Percentiles rank a stretch among this genome's conserved stretches.
Evolutionary conservation across 805 yeast genomes (phyloP).

Genomic region (Cyberlindnera saturnus): DNA sequence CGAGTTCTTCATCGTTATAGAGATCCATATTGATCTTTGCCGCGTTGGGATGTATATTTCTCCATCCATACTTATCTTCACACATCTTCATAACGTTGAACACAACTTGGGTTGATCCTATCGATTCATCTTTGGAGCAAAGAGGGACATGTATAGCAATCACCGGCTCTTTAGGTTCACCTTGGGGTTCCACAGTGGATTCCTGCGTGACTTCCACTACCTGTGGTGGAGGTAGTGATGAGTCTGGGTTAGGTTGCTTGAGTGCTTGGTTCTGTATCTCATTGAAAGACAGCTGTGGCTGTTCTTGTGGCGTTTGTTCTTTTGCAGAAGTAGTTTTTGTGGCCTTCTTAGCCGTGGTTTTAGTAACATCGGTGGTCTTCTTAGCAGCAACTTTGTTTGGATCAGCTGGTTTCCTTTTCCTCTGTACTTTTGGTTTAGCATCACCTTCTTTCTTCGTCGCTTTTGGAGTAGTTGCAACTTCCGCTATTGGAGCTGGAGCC

Average conservation of each 20-base stretch:
- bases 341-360: not conserved
- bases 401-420: not conserved
- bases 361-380: not conserved
- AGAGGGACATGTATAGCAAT: constrained; percentile 52
- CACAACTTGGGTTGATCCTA: constrained; percentile 58
- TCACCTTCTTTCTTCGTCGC: no score
- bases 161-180: constrained; percentile 33
- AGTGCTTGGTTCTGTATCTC: constrained; percentile 17
- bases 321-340: not conserved
- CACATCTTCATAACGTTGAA: constrained; percentile 68
- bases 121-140: constrained; percentile 39
- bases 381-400: not conserved
- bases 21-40: constrained; percentile 48
- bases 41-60: constrained; percentile 60
- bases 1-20: constrained; percentile 50
- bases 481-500: no score
- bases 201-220: constrained; percentile 8
- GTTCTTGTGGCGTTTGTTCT: not conserved
- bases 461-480: no score
- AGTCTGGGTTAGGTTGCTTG: constrained; percentile 16
- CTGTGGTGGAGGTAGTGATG: constrained; percentile 16
- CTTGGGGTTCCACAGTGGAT: not conserved
- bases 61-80: constrained; percentile 83
- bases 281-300: constrained; percentile 8
- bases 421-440: no score